Evolutionary conservation across 768 basidiomycete genomes (phyloP), one percentile per base, ranked within the genome.

Genomic region (Tulasnella sp.): DNA sequence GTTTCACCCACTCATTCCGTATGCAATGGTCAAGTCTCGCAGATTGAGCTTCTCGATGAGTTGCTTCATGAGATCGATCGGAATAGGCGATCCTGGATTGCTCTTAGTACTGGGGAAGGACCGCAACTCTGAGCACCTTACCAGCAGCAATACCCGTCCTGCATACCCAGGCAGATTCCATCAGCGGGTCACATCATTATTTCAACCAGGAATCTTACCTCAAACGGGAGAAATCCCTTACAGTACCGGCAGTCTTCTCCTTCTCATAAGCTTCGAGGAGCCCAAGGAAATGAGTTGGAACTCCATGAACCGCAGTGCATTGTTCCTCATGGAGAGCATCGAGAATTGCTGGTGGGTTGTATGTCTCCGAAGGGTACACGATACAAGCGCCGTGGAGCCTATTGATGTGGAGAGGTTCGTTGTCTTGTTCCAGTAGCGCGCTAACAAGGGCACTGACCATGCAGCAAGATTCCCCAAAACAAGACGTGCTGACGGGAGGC

Each of bases 71-170:
- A 95, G 84, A 72, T 92, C 89, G 51, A 92, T 94, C 7, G 93
- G 93, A 44, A 94, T 85, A 0, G 93, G 88, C 0, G 93, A 91
- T 1, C 93, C 75, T 76, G 61, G 37, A 42, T 40, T 40, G 16
- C 44, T 48, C 40, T 20, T 10, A 39, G 48, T 32, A 44, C 23
- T 7, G 48, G 42, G n/a, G 23, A 70, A 20, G 61, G 35, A n/a
- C 51, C 23, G 4, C 4, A 11, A 10, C 51, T 23, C 23, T n/a
- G 51, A 51, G 51, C 4, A 11, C 51, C 23, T 35, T 13, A 75
- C 74, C 93, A 13, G 92, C 92, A 40, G 93, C 93, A 77, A 94
- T 93, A 0, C 93, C 93, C 23, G 93, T 94, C 82, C 93, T 93
- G 15, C 15, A 16, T 44, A 77, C 32, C 44, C 15, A 72, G 26